Conservation (phyloP, 192 early-diverging fungal genomes). For the Coemansia sp. region DNA sequence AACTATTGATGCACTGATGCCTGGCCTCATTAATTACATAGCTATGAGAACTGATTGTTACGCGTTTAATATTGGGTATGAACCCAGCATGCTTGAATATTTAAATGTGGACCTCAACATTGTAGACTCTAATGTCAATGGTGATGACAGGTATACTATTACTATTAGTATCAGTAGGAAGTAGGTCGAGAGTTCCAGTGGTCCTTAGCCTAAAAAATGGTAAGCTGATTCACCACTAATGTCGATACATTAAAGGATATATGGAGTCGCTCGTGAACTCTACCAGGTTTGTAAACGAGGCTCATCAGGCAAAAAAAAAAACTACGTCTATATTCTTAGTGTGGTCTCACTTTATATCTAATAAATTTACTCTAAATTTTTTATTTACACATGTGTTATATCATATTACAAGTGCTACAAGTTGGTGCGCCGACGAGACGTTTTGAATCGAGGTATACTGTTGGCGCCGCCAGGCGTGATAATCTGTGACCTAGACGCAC, state of each 20-base stretch:
- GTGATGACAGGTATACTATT: neutral
- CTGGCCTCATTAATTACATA: neutral
- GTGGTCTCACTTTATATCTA: too few relatives aligned
- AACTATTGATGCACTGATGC: neutral
- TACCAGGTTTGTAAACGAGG: too few relatives aligned
- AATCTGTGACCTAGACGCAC: constrained; percentile 28
- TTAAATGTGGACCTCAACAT: neutral
- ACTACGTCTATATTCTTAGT: too few relatives aligned
- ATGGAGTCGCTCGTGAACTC: too few relatives aligned
- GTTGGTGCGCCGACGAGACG: constrained; percentile 37
- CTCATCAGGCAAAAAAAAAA: too few relatives aligned
- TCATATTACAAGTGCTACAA: constrained; percentile 1
- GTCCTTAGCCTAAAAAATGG: too few relatives aligned
- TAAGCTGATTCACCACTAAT: too few relatives aligned
- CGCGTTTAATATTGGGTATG: neutral
- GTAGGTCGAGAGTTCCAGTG: neutral
- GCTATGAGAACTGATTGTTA: neutral
- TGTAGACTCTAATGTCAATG: neutral
- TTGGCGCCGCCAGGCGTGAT: constrained; percentile 33
- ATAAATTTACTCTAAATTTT: neutral
- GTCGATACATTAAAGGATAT: too few relatives aligned
- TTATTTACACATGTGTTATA: neutral
- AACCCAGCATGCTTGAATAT: neutral
- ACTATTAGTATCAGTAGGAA: neutral
- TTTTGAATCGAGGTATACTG: constrained; percentile 38